Evolutionary conservation across 345 rosid genomes (phyloP).

Genomic region (Bruguiera gymnorhiza): DNA sequence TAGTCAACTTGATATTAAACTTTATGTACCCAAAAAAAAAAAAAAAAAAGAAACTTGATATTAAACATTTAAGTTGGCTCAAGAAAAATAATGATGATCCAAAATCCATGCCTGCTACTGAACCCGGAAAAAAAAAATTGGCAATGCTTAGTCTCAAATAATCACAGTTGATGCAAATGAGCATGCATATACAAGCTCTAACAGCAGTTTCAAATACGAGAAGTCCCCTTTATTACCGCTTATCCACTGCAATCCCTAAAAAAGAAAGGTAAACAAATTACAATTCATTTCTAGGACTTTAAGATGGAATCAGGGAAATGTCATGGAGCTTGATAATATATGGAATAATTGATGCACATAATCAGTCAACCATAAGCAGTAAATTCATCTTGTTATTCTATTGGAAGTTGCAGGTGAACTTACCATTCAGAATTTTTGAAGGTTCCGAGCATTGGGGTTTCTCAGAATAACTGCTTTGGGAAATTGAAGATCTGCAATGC

Average conservation of each 20-base stretch:
- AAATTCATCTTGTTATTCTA: too few species aligned
- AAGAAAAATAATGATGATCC: neutral
- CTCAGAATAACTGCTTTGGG: conserved; percentile 75
- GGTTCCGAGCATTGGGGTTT: conserved; percentile 80
- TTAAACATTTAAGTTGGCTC: neutral
- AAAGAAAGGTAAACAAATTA: too few species aligned
- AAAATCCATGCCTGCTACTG: neutral
- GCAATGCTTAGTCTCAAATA: neutral
- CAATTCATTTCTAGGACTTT: neutral
- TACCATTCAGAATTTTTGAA: conserved; percentile 50
- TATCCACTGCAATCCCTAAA: neutral
- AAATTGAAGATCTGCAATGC: conserved; percentile 55
- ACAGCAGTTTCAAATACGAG: too few species aligned
- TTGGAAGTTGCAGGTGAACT: conserved; percentile 17
- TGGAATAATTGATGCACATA: neutral
- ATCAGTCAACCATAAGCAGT: too few species aligned
- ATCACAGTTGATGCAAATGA: too few species aligned
- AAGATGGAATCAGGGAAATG: neutral
- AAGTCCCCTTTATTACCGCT: too few species aligned
- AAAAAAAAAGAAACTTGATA: neutral
- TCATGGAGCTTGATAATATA: neutral
- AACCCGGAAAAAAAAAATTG: neutral
- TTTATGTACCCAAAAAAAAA: neutral
- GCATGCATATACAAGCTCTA: too few species aligned
- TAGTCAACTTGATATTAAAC: neutral